Conservation (phyloP, 805 yeast genomes). For the Jamesozyma rosinii region DNA sequence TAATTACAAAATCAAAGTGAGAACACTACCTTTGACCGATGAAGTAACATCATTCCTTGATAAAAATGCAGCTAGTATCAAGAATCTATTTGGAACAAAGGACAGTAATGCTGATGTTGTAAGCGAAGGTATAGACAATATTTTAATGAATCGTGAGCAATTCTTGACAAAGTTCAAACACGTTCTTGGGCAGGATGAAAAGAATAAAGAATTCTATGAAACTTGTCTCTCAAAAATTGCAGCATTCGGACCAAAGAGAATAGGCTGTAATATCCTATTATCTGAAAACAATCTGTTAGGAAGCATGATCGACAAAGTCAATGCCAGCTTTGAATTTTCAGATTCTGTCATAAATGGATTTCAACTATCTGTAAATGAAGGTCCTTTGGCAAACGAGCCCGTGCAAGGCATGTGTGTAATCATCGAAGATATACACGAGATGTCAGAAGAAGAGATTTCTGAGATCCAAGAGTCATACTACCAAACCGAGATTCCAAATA, state of each 20-base stretch:
- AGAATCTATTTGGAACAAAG: slow-evolving; percentile 16
- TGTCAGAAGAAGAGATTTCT: slow-evolving; percentile 25
- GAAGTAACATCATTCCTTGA: slow-evolving; percentile 41
- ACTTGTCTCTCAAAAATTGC: slow-evolving; percentile 37
- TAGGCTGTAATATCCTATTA: slow-evolving; percentile 66
- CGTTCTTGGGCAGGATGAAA: slow-evolving; percentile 23
- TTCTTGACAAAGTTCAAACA: slow-evolving; percentile 31
- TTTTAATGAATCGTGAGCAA: slow-evolving; percentile 9
- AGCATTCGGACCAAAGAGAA: slow-evolving; percentile 67
- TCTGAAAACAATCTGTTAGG: slow-evolving; percentile 31
- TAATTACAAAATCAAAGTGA: slow-evolving; percentile 35
- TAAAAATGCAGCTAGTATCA: slow-evolving; percentile 38
- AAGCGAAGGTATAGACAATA: slow-evolving; percentile 1
- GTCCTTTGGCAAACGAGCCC: slow-evolving; percentile 84
- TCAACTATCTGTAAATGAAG: slow-evolving; percentile 70
- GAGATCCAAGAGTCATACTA: slow-evolving; percentile 17
- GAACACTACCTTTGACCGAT: slow-evolving; percentile 47
- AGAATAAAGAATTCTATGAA: slow-evolving; percentile 23
- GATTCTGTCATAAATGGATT: slow-evolving; percentile 73
- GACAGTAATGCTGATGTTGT: slow-evolving; percentile 8
- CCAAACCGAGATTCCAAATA: slow-evolving; percentile 33
- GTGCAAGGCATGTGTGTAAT: slow-evolving; percentile 69
- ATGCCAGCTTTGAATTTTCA: slow-evolving; percentile 36
- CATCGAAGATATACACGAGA: slow-evolving; percentile 33
- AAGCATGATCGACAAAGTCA: slow-evolving; percentile 24